These are phyloP conservation scores for Lyophyllum atratum DNA, from an alignment of 768 basidiomycete genomes.

Conservation along the genomic window DNA sequence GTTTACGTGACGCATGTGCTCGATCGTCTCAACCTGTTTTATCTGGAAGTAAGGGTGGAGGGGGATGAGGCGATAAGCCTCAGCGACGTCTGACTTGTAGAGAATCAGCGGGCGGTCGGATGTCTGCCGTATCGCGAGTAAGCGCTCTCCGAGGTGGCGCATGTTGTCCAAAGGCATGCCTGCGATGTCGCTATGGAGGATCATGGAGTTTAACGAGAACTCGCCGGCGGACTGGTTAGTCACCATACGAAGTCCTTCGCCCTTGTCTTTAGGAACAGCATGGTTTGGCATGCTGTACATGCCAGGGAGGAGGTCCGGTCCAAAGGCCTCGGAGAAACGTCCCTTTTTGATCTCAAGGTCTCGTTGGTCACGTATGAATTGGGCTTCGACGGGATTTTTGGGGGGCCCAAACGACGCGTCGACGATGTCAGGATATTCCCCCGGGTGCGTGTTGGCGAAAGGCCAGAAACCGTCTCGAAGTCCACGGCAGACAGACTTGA, in stretches of 20 bases:
- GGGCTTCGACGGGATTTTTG: slow-evolving; percentile 1
- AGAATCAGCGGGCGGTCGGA: slow-evolving; percentile 18
- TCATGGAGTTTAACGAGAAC: slow-evolving; percentile 37
- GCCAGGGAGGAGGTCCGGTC: slow-evolving; percentile 37
- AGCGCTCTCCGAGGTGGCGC: slow-evolving; percentile 26
- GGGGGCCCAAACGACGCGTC: slow-evolving; percentile 18
- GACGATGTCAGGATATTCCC: slow-evolving; percentile 17
- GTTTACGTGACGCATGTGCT: slow-evolving; percentile 29
- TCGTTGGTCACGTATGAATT: slow-evolving; percentile 27
- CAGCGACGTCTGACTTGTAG: slow-evolving; percentile 39
- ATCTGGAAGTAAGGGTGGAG: slow-evolving; percentile 13
- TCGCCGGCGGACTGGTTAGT: slow-evolving; percentile 37
- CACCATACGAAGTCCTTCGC: slow-evolving; percentile 37
- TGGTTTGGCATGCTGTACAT: slow-evolving; percentile 44
- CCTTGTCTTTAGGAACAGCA: slow-evolving; percentile 35
- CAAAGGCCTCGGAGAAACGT: slow-evolving; percentile 33
- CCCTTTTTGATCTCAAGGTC: slow-evolving; percentile 25
- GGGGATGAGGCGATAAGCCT: slow-evolving; percentile 32
- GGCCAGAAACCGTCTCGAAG: slow-evolving; percentile 48
- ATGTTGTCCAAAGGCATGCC: slow-evolving; percentile 34
- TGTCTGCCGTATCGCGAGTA: slow-evolving; percentile 16
- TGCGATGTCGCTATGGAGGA: slow-evolving; percentile 21
- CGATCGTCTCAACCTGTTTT: slow-evolving; percentile 33
- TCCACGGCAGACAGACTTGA: slow-evolving; percentile 28
- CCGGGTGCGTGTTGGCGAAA: slow-evolving; percentile 24